Percentiles rank a stretch among this genome's conserved stretches.
Evolutionary conservation across 2,329 filamentous ascomycete species (phyloP).

Genomic region (Cercospora sesami): DNA sequence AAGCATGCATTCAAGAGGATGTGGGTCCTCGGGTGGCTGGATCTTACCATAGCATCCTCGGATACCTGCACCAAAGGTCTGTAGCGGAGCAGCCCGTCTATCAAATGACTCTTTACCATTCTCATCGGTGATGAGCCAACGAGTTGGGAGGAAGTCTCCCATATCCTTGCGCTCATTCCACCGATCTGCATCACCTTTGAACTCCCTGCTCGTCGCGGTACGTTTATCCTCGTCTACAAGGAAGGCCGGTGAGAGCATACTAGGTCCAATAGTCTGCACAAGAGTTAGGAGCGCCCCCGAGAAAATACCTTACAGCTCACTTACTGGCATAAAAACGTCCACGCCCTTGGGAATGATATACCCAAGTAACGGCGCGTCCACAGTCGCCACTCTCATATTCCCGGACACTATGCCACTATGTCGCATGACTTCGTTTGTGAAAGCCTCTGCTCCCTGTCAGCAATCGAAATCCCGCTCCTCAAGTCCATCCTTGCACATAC

Average conservation of each 20-base stretch:
- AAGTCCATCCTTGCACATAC: neutral
- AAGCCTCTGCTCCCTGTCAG: constrained; percentile 5
- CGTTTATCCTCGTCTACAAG: constrained; percentile 5
- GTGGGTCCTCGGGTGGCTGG: too few species aligned
- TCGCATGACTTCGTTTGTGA: constrained; percentile 10
- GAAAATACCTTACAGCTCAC: neutral
- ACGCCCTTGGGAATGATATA: constrained; percentile 12
- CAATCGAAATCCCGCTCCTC: neutral
- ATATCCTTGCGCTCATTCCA: constrained; percentile 2
- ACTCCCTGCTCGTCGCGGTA: neutral
- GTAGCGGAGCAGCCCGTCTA: constrained; percentile 14
- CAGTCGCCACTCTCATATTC: constrained; percentile 10
- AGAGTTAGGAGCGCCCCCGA: neutral
- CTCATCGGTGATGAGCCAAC: neutral
- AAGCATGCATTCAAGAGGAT: too few species aligned
- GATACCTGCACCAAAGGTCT: constrained; percentile 6
- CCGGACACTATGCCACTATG: neutral
- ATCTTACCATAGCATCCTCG: constrained; percentile 11
- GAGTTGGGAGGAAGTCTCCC: neutral
- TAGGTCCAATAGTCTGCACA: neutral
- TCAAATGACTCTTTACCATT: constrained; percentile 1
- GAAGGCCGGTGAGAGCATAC: neutral
- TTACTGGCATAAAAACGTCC: constrained; percentile 6
- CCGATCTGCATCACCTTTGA: neutral
- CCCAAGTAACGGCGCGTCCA: constrained; percentile 5